Evolutionary conservation across 257 asterid species (phyloP), one percentile per base, ranked within the genome.

Genomic region (Misopates orontium): DNA sequence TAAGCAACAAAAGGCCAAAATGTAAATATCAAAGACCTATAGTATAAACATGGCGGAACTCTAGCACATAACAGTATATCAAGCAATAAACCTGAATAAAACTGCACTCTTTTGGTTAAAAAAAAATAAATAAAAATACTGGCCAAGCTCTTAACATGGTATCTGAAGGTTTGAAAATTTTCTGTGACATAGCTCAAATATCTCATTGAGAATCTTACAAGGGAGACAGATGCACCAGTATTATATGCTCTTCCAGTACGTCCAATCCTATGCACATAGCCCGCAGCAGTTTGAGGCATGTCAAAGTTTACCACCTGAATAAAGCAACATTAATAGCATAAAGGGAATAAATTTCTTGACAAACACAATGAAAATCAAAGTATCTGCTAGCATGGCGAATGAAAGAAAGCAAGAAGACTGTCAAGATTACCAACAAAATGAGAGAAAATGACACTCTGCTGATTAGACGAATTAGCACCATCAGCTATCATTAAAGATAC

Each of bases 251-350:
- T 86, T 76, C 97, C 99, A 45, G 97, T 88, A 59, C 96, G 96
- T 65, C 99, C 99, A 73, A 94, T 84, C 60, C 97, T 95, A 81
- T 94, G 99, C 76, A 90, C 92, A 78, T 94, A 94, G 18, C 96
- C 99, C 0, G 85, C 87, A 39, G 95, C 91, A 63, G 72, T 88
- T 72, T 59, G 67, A 68, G 99, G 97, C 97, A 94, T 86, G 64
- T 94, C 97, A 71, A 79, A 88, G 77, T 94, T 94, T 67, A 94
- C 72, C 36, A 94, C 97, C 99, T 94, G 67, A 80, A 28, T 56
- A 32, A 20, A 64, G 53, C 58, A 56, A 51, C 44, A 59, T 52
- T 53, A 71, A 22, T 25, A 63, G n/a, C 44, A 57, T 28, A 11
- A 23, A 14, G 51, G 47, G 53, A 20, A 55, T 60, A 18, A 41